Percentiles rank a stretch among this genome's conserved stretches.
phyloP scores from a whole-genome alignment of 495 filamentous ascomycete genomes.

The Penicillium argentinense region DNA sequence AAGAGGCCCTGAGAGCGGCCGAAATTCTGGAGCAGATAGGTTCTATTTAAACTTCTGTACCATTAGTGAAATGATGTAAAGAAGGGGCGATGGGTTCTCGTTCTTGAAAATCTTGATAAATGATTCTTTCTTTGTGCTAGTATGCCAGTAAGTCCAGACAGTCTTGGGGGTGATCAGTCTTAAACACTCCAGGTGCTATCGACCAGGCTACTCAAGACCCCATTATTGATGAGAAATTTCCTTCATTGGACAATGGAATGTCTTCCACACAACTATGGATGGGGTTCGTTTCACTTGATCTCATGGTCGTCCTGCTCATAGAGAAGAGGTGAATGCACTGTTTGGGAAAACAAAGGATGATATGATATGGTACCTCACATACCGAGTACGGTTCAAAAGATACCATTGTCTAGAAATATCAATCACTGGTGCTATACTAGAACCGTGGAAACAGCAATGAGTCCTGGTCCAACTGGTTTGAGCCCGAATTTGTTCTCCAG shows the following conservation, averaged over 20 bases:
- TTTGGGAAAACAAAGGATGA: not conserved
- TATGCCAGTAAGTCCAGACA: too few relatives aligned
- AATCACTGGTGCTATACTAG: too few relatives aligned
- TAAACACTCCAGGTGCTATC: too few relatives aligned
- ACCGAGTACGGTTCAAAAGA: not conserved
- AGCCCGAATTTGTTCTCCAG: not conserved
- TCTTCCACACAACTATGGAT: not conserved
- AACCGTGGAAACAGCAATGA: not conserved
- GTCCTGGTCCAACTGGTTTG: conserved; percentile 1
- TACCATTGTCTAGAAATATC: not conserved
- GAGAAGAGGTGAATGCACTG: not conserved
- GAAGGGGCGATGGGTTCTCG: too few relatives aligned
- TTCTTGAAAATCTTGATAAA: too few relatives aligned
- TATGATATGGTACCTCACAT: conserved; percentile 3
- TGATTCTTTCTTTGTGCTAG: too few relatives aligned
- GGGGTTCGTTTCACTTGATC: not conserved
- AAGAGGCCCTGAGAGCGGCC: too few relatives aligned
- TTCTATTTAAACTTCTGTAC: too few relatives aligned
- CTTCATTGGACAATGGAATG: not conserved
- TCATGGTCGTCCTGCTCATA: not conserved
- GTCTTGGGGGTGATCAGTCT: too few relatives aligned
- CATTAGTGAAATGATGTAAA: too few relatives aligned
- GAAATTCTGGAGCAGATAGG: too few relatives aligned
- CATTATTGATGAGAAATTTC: not conserved
- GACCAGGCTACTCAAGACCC: not conserved